A percentile compares a stretch with the other conserved stretches of the same genome.
Conservation (phyloP, 495 filamentous ascomycete genomes). For the Penicillium ucsense region DNA sequence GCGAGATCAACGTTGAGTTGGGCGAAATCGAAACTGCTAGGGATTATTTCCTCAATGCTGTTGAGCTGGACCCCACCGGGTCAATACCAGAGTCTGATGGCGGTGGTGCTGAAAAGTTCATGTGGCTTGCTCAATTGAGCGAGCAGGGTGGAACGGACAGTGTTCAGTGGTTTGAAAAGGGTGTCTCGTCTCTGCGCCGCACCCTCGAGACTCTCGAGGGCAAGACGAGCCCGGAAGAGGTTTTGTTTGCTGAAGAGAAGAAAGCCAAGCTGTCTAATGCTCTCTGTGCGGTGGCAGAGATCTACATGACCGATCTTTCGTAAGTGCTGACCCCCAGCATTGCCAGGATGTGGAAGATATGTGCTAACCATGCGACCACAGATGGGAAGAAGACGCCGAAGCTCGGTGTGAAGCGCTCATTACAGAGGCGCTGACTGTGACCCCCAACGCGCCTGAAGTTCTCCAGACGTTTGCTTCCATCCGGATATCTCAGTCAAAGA, state of each 20-base stretch:
- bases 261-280: constrained; percentile 71
- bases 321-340: constrained; percentile 12
- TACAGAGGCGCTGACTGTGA: constrained; percentile 73
- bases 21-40: constrained; percentile 68
- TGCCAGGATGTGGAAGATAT: too few species aligned
- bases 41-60: constrained; percentile 57
- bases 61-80: constrained; percentile 64
- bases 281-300: constrained; percentile 81
- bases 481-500: constrained; percentile 72
- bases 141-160: constrained; percentile 78
- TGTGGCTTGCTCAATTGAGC: constrained; percentile 90
- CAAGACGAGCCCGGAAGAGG: constrained; percentile 30
- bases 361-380: constrained; percentile 5
- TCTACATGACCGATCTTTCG: constrained; percentile 96
- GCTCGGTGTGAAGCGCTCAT: constrained; percentile 71
- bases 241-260: constrained; percentile 50
- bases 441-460: constrained; percentile 66
- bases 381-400: constrained; percentile 87
- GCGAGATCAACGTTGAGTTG: constrained; percentile 75
- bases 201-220: constrained; percentile 48
- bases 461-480: constrained; percentile 91
- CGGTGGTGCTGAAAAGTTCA: constrained; percentile 86
- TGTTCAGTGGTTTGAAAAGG: constrained; percentile 80
- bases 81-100: constrained; percentile 48
- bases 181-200: constrained; percentile 55